These are phyloP conservation scores for Puya raimondii DNA, from an alignment of 176 grass and related monocot genomes.

Conservation along the genomic window DNA sequence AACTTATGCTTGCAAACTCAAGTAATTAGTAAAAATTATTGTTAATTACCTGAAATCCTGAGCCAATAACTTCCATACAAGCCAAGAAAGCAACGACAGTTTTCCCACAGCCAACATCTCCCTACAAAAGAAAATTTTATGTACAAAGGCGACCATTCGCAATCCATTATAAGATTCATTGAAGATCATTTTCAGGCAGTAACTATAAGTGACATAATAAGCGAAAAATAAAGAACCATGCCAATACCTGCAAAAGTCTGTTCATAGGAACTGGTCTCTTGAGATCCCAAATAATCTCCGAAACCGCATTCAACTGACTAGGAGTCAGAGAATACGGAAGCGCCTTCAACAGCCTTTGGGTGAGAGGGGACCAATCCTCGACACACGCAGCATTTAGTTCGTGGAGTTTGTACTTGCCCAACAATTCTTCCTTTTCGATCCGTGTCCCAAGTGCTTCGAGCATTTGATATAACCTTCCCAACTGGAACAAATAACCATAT, in stretches of 20 bases:
- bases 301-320: conserved; percentile 81
- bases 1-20: not conserved
- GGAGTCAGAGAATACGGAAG: conserved; percentile 79
- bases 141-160: not conserved
- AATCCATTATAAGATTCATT: not conserved
- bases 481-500: conserved; percentile 42
- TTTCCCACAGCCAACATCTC: conserved; percentile 99
- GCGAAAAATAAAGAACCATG: conserved; percentile 19
- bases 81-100: conserved; percentile 89
- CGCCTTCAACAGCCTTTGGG: conserved; percentile 51
- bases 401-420: conserved; percentile 65
- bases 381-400: conserved; percentile 49
- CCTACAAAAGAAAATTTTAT: conserved; percentile 38
- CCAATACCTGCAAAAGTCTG: conserved; percentile 74
- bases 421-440: conserved; percentile 65
- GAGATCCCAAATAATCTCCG: conserved; percentile 98
- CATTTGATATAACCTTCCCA: conserved; percentile 92
- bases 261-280: conserved; percentile 90
- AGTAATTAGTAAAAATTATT: not conserved
- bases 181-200: not conserved
- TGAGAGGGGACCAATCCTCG: conserved; percentile 59
- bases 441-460: conserved; percentile 69
- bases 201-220: not conserved
- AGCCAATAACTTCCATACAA: conserved; percentile 90
- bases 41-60: conserved; percentile 81